These are phyloP conservation scores for Pleurostoma richardsiae DNA, from an alignment of 2,329 filamentous ascomycete genomes.

Conservation along the genomic window DNA sequence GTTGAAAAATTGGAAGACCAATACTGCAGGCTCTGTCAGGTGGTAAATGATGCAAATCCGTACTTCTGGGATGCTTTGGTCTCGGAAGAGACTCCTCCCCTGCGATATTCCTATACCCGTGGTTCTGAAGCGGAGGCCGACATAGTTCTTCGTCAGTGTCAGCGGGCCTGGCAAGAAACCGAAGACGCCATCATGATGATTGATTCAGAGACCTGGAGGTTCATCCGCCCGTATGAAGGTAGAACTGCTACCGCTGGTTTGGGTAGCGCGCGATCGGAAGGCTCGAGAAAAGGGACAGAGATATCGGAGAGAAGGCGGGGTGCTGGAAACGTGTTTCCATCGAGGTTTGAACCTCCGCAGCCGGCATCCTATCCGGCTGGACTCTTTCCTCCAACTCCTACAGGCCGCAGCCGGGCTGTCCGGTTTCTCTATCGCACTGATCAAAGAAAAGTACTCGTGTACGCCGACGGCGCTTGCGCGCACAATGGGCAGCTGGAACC, in stretches of 20 bases:
- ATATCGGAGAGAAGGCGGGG: neutral
- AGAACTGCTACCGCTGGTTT: neutral
- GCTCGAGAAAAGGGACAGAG: neutral
- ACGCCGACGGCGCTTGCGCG: conserved; percentile 3
- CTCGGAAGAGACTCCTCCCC: conserved; percentile 1
- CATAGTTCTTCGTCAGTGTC: conserved; percentile 5
- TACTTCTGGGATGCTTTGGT: conserved; percentile 12
- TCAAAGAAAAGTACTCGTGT: neutral
- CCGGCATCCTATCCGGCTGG: neutral
- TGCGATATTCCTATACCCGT: neutral
- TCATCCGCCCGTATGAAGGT: conserved; percentile 3
- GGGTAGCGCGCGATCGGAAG: neutral
- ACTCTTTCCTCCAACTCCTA: neutral
- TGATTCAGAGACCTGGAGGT: conserved; percentile 5
- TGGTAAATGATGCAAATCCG: conserved; percentile 9
- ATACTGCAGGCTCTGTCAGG: conserved; percentile 8
- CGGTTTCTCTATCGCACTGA: neutral
- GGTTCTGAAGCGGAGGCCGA: conserved; percentile 11
- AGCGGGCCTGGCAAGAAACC: conserved; percentile 10
- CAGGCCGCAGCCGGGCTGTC: neutral
- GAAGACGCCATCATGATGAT: conserved; percentile 10
- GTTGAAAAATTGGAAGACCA: conserved; percentile 3
- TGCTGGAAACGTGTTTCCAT: conserved; percentile 1
- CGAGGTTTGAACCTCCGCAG: neutral
- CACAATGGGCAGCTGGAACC: conserved; percentile 15